Percentiles rank a stretch among this genome's conserved stretches.
Conservation (phyloP, 306 rosid genomes). For the Cucurbita pepo region DNA sequence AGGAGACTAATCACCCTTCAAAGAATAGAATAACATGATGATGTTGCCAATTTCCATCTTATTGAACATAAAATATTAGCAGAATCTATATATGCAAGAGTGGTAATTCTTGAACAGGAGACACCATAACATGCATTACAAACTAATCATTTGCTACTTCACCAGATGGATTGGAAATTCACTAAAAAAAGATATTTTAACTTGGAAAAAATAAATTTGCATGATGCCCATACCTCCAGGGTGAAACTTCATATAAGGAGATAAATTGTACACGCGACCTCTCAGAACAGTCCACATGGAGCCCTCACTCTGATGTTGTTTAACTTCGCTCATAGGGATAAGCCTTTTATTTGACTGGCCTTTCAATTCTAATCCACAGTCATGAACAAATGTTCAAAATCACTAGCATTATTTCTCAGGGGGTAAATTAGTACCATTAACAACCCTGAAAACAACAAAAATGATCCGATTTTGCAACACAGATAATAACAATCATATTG, state of each 20-base stretch:
- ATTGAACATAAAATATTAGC: neutral
- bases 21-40: neutral
- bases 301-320: constrained; percentile 55
- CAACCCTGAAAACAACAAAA: neutral
- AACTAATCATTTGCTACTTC: neutral
- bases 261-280: constrained; percentile 78
- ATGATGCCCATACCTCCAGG: constrained; percentile 64
- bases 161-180: neutral
- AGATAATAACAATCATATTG: neutral
- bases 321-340: constrained; percentile 72
- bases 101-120: neutral
- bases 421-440: neutral
- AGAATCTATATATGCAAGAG: neutral
- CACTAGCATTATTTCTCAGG: neutral
- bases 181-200: neutral
- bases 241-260: constrained; percentile 83
- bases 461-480: neutral
- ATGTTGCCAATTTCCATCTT: neutral
- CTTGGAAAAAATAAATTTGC: neutral
- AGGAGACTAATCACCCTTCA: neutral
- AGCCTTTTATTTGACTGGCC: constrained; percentile 85
- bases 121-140: neutral
- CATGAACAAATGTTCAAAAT: neutral
- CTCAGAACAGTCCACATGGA: constrained; percentile 93
- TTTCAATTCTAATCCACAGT: constrained; percentile 38